Base-by-base conservation (phyloP, 1,284 basidiomycete species). In the Heimioporus retisporus region DNA sequence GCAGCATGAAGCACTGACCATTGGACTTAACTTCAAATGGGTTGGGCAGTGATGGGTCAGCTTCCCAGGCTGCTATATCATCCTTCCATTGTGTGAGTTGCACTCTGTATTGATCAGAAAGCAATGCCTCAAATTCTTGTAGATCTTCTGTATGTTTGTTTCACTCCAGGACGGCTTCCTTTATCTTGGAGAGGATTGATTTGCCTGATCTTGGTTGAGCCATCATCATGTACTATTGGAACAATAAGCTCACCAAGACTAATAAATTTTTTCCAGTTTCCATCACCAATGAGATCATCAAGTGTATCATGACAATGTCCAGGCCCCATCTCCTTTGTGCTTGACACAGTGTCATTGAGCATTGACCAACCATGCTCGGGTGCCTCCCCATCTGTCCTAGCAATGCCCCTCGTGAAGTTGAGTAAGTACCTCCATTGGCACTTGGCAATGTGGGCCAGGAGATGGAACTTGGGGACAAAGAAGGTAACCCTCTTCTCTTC, bases 401-500 rank as follows among this genome's bases (percentile, higher is more conserved):
- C 68, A 15, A 48, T 51, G 11, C 62, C 65, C 2, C 18, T 46
- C 0, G 59, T 35, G 23, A 48, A 65, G 23, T 70, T 70, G 18
- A 70, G 65, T 1, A 55, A 69, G 5, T 59, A 70, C 6, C 19
- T 55, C 40, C 53, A 54, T 25, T 74, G 73, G 53, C 73, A 74
- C 2, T 58, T 21, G 1, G 43, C n/a, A 0, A 66, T 23, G 15
- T 70, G 65, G 2, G 67, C 55, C 2, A 64, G 67, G 1, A 70
- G 44, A 15, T 70, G 67, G 16, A 70, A 70, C 18, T 70, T 70
- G 1, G 62, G 69, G 1, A 74, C 56, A 11, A 66, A 25, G 7
- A 19, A 48, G 2, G 7, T 46, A 3, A 67, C 13, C 4, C 44
- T 21, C 16, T 11, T 55, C 1, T n/a, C 21, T 2, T n/a, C 5